Conservation (phyloP, 345 rosid species). For the Citrus unshiu region DNA sequence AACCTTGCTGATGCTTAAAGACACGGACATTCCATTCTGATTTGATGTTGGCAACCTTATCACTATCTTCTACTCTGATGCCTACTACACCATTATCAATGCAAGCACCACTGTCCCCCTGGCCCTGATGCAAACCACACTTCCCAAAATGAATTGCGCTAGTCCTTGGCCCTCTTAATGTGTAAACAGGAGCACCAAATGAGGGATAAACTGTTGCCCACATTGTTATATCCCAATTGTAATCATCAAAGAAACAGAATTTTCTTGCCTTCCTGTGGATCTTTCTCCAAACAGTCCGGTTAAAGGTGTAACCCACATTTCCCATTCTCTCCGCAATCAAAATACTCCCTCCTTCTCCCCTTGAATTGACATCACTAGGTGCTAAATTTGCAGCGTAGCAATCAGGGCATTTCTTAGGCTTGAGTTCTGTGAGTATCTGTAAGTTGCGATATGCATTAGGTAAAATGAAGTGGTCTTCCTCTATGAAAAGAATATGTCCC, state of each 20-base stretch:
- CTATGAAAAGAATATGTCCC: conserved; percentile 89
- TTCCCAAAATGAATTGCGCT: conserved; percentile 96
- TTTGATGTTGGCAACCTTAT: conserved; percentile 58
- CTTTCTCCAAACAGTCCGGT: conserved; percentile 77
- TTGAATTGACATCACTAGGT: conserved; percentile 83
- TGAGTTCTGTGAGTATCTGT: conserved; percentile 57
- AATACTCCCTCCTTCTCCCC: conserved; percentile 70
- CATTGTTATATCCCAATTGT: conserved; percentile 99
- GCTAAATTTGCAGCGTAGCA: conserved; percentile 95
- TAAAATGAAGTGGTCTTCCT: conserved; percentile 92
- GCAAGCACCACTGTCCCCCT: conserved; percentile 57
- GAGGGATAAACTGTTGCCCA: conserved; percentile 97
- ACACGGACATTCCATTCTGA: conserved; percentile 58
- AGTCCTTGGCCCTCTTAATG: conserved; percentile 82
- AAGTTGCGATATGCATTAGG: conserved; percentile 94
- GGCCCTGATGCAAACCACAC: conserved; percentile 97
- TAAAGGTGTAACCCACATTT: conserved; percentile 83
- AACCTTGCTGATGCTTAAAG: conserved; percentile 70
- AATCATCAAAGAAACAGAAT: conserved; percentile 92
- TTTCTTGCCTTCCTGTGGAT: conserved; percentile 74
- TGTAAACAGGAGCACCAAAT: conserved; percentile 79
- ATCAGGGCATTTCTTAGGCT: conserved; percentile 69
- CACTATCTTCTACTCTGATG: conserved; percentile 51
- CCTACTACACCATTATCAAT: conserved; percentile 69
- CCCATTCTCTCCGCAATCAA: conserved; percentile 97